A percentile compares a stretch with the other conserved stretches of the same genome.
Evolutionary conservation across 257 asterid species (phyloP).

Genomic region (Orobanche coerulescens): DNA sequence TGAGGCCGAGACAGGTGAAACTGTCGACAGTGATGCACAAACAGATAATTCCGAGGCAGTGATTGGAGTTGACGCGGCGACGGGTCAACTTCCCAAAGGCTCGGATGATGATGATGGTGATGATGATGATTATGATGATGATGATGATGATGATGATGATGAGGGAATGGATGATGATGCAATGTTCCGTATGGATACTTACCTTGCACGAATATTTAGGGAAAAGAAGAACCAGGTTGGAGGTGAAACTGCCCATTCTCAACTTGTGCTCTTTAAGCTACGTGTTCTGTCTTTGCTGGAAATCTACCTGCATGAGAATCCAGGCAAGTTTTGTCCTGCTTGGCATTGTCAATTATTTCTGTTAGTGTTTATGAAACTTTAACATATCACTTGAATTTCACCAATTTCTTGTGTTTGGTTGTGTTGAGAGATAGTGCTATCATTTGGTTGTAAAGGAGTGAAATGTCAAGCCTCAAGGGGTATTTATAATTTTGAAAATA

Average conservation of each 20-base stretch:
- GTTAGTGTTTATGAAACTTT: neutral
- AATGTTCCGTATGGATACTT: constrained; percentile 81
- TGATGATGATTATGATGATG: constrained; percentile 95
- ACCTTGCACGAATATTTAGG: constrained; percentile 57
- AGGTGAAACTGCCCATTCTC: constrained; percentile 93
- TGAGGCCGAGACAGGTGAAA: constrained; percentile 75
- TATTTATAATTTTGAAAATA: neutral
- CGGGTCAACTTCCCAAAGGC: constrained; percentile 49
- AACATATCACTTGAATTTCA: neutral
- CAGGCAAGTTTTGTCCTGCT: constrained; percentile 51
- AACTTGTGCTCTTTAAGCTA: constrained; percentile 91
- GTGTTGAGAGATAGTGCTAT: neutral
- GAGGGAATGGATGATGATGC: constrained; percentile 95
- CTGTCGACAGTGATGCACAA: constrained; percentile 67
- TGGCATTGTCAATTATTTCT: constrained; percentile 1
- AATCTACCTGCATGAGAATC: constrained; percentile 85
- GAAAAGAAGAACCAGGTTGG: constrained; percentile 80
- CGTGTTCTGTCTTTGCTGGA: constrained; percentile 92
- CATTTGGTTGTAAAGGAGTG: neutral
- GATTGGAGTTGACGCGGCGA: constrained; percentile 34
- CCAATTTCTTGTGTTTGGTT: neutral
- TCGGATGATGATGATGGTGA: constrained; percentile 83
- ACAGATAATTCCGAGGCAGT: constrained; percentile 75
- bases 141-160: constrained; percentile 82
- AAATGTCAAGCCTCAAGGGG: no score